Base-by-base conservation (phyloP, 352 stramenopile species). In the Elongisporangium anandrum region DNA sequence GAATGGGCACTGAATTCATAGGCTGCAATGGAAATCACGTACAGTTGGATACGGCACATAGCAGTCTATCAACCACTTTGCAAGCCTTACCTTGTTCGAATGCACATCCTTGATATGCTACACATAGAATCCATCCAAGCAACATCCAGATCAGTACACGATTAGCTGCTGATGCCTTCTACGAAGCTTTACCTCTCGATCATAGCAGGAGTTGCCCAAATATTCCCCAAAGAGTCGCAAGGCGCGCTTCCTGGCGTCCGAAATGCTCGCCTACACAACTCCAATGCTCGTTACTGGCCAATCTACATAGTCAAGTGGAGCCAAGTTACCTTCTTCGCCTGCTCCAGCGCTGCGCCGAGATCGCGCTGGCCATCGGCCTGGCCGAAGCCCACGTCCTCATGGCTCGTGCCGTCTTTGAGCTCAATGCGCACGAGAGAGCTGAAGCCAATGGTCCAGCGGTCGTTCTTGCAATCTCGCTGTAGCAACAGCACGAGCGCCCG, bases 281-380 rank as follows among this genome's bases (percentile, higher is more conserved):
- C 53, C 26, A 50, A 38, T 4, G 13, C 10, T 12, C 41, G 16
- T 24, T 5, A 12, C 17, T 34, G 39, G 13, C n/a, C n/a, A n/a
- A n/a, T n/a, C n/a, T n/a, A n/a, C n/a, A n/a, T n/a, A n/a, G n/a
- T n/a, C n/a, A n/a, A n/a, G n/a, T n/a, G n/a, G n/a, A n/a, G n/a
- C n/a, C n/a, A n/a, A n/a, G n/a, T n/a, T 47, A 81, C 72, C 71
- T 95, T 95, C 59, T 95, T 95, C 7, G 86, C 79, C 55, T 95
- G 84, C 29, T 95, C 86, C 45, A 95, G 69, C 0, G 86, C 77
- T 16, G 84, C 83, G 0, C 80, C 77, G 15, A 94, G 59, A 54
- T 95, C 79, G 10, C 71, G 83, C 62, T 94, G 81, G 15, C 86
- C 84, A 34, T 95, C 86, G 0, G 80, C 84, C 41, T 87, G 72